These are phyloP conservation scores for Saccharata proteae DNA, from an alignment of 2,329 filamentous ascomycete genomes.

Conservation along the genomic window DNA sequence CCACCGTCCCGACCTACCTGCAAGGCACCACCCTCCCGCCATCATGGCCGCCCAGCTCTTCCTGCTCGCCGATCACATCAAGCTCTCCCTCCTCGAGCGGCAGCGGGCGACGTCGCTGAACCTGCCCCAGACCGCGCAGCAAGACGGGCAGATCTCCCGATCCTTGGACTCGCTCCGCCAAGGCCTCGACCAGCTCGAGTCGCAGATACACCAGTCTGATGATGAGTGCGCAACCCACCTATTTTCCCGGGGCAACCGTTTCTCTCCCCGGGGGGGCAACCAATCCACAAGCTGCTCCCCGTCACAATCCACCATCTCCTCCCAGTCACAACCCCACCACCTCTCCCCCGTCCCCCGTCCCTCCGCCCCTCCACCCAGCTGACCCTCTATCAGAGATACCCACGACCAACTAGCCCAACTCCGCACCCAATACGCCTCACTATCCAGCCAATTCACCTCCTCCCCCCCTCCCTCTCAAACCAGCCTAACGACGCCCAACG, in stretches of 20 bases:
- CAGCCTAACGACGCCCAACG: slow-evolving; percentile 33
- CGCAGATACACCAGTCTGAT: slow-evolving; percentile 45
- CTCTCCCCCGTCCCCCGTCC: slow-evolving; percentile 2
- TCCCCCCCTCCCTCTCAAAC: slow-evolving; percentile 32
- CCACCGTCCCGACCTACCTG: slow-evolving; percentile 2
- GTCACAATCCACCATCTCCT: background rate
- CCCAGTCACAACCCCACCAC: slow-evolving; percentile 7
- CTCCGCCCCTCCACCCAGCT: slow-evolving; percentile 16
- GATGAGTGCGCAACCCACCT: slow-evolving; percentile 41
- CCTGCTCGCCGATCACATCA: slow-evolving; percentile 91
- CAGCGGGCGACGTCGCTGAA: slow-evolving; percentile 74
- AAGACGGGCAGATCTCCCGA: slow-evolving; percentile 78
- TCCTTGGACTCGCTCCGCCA: slow-evolving; percentile 79
- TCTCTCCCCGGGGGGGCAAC: background rate
- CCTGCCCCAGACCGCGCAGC: slow-evolving; percentile 64
- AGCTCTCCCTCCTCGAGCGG: slow-evolving; percentile 84
- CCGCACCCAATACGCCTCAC: slow-evolving; percentile 61
- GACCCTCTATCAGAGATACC: slow-evolving; percentile 28
- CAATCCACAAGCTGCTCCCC: slow-evolving; percentile 3
- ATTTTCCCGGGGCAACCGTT: slow-evolving; percentile 1
- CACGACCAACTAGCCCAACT: slow-evolving; percentile 56
- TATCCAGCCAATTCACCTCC: slow-evolving; percentile 70
- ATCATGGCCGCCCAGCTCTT: slow-evolving; percentile 56
- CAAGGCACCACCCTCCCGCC: background rate
- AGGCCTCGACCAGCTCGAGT: slow-evolving; percentile 59